Percentiles rank a stretch among this genome's conserved stretches.
These are phyloP conservation scores for Kitagawia praeruptora DNA, from an alignment of 129 eudicot genomes.

Conservation along the genomic window DNA sequence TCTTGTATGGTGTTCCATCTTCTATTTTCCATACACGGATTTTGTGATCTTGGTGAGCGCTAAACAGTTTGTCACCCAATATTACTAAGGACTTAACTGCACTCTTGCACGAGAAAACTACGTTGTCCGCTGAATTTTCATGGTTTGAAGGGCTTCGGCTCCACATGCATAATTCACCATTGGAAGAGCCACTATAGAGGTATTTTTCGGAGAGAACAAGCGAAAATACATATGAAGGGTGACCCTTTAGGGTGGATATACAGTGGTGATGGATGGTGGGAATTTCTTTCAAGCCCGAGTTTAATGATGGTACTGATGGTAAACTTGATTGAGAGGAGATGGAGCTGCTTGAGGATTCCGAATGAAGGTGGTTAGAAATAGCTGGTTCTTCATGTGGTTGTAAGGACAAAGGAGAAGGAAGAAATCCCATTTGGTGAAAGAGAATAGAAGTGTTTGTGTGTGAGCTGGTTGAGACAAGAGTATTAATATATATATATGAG, in stretches of 20 bases:
- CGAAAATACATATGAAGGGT: conserved; percentile 51
- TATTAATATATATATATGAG: not conserved
- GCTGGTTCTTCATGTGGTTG: conserved; percentile 6
- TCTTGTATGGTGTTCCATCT: not conserved
- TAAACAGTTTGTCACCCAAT: conserved; percentile 38
- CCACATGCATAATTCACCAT: conserved; percentile 54
- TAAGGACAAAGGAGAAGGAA: conserved; percentile 5
- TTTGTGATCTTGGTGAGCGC: conserved; percentile 74
- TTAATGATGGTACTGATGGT: conserved; percentile 63
- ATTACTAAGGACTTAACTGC: conserved; percentile 51
- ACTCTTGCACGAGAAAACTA: conserved; percentile 20
- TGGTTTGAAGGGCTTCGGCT: conserved; percentile 14
- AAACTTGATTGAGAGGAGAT: conserved; percentile 52
- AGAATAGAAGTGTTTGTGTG: not conserved
- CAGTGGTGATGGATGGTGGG: conserved; percentile 21
- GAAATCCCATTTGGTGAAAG: not conserved
- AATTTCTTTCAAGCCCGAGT: conserved; percentile 19
- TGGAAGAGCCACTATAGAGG: conserved; percentile 55
- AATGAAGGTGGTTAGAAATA: conserved; percentile 15
- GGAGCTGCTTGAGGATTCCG: conserved; percentile 27
- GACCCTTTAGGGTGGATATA: conserved; percentile 62
- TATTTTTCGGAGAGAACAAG: conserved; percentile 47
- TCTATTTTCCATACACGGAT: conserved; percentile 73
- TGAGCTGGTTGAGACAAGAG: not conserved
- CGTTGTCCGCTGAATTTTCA: not conserved